Evolutionary conservation across 2,329 filamentous ascomycete genomes (phyloP), one percentile per base, ranked within the genome.

Genomic region (Aspergillus fumigatus): DNA sequence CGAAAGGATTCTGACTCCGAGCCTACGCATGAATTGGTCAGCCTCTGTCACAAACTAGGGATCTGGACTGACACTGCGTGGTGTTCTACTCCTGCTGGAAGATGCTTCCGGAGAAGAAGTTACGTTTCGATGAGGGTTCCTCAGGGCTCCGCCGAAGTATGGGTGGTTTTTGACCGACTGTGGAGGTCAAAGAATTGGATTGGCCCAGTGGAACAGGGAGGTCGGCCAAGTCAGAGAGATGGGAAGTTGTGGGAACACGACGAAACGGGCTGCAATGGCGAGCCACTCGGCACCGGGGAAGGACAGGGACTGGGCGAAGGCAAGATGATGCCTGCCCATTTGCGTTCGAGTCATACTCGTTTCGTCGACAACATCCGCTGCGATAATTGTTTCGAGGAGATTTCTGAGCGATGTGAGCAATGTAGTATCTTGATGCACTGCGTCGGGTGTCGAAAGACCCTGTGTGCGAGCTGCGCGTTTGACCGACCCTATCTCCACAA

Each of bases 31-130:
- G 82, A 85, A 63, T 74, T 84, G 38, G 83, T 85, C 52, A 80
- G 78, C 51, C 79, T 84, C 52, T 84, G 82, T 61, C 81, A 84
- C 61, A 79, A 81, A 53, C 68, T 85, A 27, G 80, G 79, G 1
- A 84, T 85, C 51, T 85, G 82, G 82, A 84, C 82, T 4, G 82
- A 85, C 67, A 84, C 82, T 3, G 81, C 81, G 25, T 84, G 82
- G 82, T 85, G 82, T 65, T 82, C 82, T 17, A 84, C 80, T 4
- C 82, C 82, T 0, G 82, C 80, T 14, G 79, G 79, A 29, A 73
- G 82, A 58, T 85, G 82, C 65, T 82, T 79, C 60, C 74, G 82
- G 54, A 70, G 82, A 59, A 78, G 81, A 59, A 81, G 82, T 32
- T 85, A 85, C 68, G 81, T 83, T 51, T 77, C 79, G 10, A 80